phyloP scores from a whole-genome alignment of 306 rosid species.

The Sicyos baderoa region DNA sequence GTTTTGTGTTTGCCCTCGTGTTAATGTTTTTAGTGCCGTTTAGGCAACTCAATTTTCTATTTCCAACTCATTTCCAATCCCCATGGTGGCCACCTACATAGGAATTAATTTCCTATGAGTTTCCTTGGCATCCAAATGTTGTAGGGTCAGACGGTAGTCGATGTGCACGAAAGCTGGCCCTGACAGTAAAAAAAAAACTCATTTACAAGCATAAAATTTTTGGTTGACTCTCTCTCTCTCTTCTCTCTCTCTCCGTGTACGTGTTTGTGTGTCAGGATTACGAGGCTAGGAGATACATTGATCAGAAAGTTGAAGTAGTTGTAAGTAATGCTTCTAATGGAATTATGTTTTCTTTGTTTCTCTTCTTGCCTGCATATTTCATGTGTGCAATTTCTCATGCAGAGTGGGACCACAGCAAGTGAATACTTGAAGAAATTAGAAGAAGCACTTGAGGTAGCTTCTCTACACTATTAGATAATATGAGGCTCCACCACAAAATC shows the following conservation, averaged over 20 bases:
- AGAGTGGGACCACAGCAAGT: constrained; percentile 70
- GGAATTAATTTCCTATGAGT: too few species aligned
- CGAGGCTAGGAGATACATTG: constrained; percentile 71
- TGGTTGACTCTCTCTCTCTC: not conserved
- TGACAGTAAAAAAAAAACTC: too few species aligned
- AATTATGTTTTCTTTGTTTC: constrained; percentile 18
- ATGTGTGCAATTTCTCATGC: constrained; percentile 18
- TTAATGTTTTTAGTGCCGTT: not conserved
- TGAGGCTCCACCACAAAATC: too few species aligned
- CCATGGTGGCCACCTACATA: too few species aligned
- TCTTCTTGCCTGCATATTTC: constrained; percentile 2
- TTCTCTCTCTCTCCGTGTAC: too few species aligned
- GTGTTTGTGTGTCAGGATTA: constrained; percentile 39
- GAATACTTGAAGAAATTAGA: constrained; percentile 71
- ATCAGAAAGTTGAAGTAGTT: constrained; percentile 77
- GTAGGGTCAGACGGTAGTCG: too few species aligned
- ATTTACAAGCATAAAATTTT: not conserved
- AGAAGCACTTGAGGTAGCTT: constrained; percentile 66
- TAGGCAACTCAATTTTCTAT: not conserved
- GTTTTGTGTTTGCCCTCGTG: constrained; percentile 16
- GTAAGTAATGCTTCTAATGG: constrained; percentile 37
- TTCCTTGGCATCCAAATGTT: too few species aligned
- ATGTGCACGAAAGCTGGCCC: too few species aligned
- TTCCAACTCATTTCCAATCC: constrained; percentile 3
- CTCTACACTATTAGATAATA: not conserved